Percentiles rank a stretch among this genome's conserved stretches.
These are phyloP conservation scores for Paraphoma chrysanthemicola DNA, from an alignment of 2,329 filamentous ascomycete species.

Conservation along the genomic window DNA sequence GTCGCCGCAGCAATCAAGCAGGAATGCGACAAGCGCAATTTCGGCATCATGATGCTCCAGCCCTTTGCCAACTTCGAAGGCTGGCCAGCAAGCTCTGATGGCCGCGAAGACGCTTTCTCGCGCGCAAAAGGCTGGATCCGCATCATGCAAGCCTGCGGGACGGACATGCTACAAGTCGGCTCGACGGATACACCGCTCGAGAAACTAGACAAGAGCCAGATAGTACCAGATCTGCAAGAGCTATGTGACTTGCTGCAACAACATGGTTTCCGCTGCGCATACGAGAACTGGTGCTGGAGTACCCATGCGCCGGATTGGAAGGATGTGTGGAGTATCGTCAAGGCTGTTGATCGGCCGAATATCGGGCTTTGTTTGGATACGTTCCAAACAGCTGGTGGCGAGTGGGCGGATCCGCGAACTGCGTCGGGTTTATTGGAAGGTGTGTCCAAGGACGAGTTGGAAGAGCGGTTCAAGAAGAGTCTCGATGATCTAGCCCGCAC, in stretches of 20 bases:
- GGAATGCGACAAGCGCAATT: constrained; percentile 60
- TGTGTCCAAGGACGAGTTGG: constrained; percentile 54
- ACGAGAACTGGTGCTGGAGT: constrained; percentile 86
- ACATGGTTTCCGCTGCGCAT: constrained; percentile 69
- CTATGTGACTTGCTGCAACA: constrained; percentile 62
- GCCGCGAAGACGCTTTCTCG: constrained; percentile 68
- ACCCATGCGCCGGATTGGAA: constrained; percentile 73
- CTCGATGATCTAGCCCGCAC: constrained; percentile 63
- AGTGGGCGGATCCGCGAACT: constrained; percentile 76
- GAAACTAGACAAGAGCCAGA: constrained; percentile 60
- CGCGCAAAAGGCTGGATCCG: constrained; percentile 71
- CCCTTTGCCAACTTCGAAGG: constrained; percentile 81
- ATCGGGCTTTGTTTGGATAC: constrained; percentile 79
- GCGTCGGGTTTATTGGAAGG: constrained; percentile 64
- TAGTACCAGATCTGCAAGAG: constrained; percentile 68
- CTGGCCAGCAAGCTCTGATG: constrained; percentile 65
- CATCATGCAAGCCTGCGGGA: constrained; percentile 74
- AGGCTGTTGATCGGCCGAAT: constrained; percentile 68
- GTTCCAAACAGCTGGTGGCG: constrained; percentile 75
- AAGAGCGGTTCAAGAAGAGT: constrained; percentile 60
- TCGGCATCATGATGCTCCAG: constrained; percentile 75
- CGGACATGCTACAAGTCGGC: constrained; percentile 71
- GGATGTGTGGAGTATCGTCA: constrained; percentile 72
- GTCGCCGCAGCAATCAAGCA: constrained; percentile 63
- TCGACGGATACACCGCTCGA: constrained; percentile 67